Evolutionary conservation across 352 stramenopile species (phyloP).

Genomic region (Phytophthora niederhauseri): DNA sequence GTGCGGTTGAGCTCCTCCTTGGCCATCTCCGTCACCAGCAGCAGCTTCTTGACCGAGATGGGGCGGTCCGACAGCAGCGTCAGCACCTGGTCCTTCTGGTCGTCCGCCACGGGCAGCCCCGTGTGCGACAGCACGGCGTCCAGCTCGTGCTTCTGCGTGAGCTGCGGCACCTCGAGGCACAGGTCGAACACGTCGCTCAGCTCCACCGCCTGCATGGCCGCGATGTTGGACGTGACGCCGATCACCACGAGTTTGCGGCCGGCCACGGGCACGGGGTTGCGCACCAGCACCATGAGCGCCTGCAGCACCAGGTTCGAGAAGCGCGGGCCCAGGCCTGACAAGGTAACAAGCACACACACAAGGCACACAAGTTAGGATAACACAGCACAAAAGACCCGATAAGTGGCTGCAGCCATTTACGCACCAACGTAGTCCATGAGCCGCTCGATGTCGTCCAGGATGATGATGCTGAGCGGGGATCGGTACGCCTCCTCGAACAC

Average conservation of each 20-base stretch:
- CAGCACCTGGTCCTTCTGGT: slow-evolving; percentile 73
- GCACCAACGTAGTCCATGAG: slow-evolving; percentile 97
- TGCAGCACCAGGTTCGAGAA: slow-evolving; percentile 99
- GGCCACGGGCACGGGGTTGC: slow-evolving; percentile 95
- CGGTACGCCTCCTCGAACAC: slow-evolving; percentile 99
- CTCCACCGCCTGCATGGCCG: slow-evolving; percentile 94
- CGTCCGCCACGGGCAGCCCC: slow-evolving; percentile 76
- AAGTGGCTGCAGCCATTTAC: slow-evolving; percentile 26
- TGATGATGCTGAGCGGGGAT: slow-evolving; percentile 98
- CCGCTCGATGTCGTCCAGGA: slow-evolving; percentile 99
- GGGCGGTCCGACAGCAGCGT: slow-evolving; percentile 86
- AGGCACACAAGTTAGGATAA: slow-evolving; percentile 5
- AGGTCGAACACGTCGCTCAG: slow-evolving; percentile 96
- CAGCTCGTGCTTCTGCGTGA: slow-evolving; percentile 91
- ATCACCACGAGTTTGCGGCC: slow-evolving; percentile 97
- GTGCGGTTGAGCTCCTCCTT: slow-evolving; percentile 84
- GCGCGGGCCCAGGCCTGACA: slow-evolving; percentile 91
- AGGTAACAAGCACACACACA: slow-evolving; percentile 7
- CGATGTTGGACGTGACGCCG: slow-evolving; percentile 93
- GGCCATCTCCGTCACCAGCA: slow-evolving; percentile 98
- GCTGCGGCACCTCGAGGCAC: slow-evolving; percentile 91
- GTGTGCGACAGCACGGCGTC: slow-evolving; percentile 83
- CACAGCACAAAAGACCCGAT: no score
- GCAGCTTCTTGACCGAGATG: slow-evolving; percentile 98
- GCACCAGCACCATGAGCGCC: slow-evolving; percentile 98